A percentile compares a stretch with the other conserved stretches of the same genome.
phyloP scores from a whole-genome alignment of 169 alveolate genomes.

The Plasmodium falciparum region DNA sequence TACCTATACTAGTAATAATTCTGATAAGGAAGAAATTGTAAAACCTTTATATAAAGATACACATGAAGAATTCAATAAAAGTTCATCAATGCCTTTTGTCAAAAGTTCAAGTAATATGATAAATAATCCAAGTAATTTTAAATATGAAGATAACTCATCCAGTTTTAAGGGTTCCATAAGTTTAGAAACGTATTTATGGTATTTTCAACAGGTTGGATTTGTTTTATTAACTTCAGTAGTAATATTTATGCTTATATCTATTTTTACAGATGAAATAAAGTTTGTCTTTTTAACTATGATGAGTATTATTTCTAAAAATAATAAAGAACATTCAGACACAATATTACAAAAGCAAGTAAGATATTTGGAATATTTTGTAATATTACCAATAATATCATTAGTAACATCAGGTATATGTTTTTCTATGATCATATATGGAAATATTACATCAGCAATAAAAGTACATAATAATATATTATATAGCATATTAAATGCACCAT shows the following conservation, averaged over 20 bases:
- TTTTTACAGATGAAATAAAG: constrained; percentile 65
- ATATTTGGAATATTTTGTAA: constrained; percentile 34
- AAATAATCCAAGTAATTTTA: not conserved
- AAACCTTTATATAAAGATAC: not conserved
- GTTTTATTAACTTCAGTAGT: constrained; percentile 23
- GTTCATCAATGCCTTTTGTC: constrained; percentile 2
- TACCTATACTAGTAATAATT: not conserved
- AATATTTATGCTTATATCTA: constrained; percentile 50
- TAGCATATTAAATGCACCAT: constrained; percentile 73
- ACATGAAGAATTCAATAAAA: constrained; percentile 3
- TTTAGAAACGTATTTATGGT: constrained; percentile 36
- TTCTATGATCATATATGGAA: constrained; percentile 60
- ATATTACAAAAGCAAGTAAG: constrained; percentile 22
- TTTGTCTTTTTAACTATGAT: constrained; percentile 48
- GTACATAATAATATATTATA: constrained; percentile 71
- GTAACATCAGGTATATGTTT: constrained; percentile 47
- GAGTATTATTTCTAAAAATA: constrained; percentile 56
- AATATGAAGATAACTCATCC: constrained; percentile 36
- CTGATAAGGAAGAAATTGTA: not conserved
- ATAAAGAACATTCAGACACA: constrained; percentile 26
- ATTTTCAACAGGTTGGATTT: constrained; percentile 27
- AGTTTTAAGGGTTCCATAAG: constrained; percentile 32
- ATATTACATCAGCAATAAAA: constrained; percentile 77
- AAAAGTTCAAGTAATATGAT: too few species aligned
- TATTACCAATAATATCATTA: constrained; percentile 48